phyloP scores from a whole-genome alignment of 768 basidiomycete genomes.

The Leucocoprinus leucothites region DNA sequence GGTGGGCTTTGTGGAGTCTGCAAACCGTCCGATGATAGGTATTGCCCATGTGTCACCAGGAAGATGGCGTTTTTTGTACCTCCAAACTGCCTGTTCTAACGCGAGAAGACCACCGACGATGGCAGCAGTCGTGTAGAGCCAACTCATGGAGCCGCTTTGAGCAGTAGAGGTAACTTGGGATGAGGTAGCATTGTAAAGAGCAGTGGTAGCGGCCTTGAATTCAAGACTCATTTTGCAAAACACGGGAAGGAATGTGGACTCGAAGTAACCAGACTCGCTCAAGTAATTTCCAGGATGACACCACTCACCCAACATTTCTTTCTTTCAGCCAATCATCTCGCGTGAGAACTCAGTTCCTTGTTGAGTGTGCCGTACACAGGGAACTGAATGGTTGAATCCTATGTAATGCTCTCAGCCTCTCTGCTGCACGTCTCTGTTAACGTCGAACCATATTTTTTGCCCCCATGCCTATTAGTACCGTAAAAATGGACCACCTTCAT shows the following conservation, averaged over 20 bases:
- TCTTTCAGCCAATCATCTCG: constrained; percentile 35
- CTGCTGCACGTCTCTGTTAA: no score
- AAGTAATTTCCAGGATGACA: constrained; percentile 25
- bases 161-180: constrained; percentile 40
- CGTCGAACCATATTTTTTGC: no score
- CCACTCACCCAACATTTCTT: constrained; percentile 29
- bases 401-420: no score
- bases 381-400: no score
- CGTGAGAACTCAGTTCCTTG: background rate
- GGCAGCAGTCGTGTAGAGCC: constrained; percentile 69
- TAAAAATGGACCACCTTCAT: no score
- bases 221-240: constrained; percentile 31
- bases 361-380: background rate
- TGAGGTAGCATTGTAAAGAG: constrained; percentile 46
- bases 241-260: constrained; percentile 9
- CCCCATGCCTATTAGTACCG: no score
- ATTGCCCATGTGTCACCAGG: constrained; percentile 93
- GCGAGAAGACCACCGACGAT: constrained; percentile 73
- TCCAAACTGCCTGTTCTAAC: constrained; percentile 86
- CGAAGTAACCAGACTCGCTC: background rate
- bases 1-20: constrained; percentile 87
- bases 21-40: constrained; percentile 96
- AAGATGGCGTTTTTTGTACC: constrained; percentile 83
- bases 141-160: constrained; percentile 34
- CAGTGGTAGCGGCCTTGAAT: constrained; percentile 24